Conservation (phyloP, 2,329 filamentous ascomycete genomes). For the Xylaria arbuscula region DNA sequence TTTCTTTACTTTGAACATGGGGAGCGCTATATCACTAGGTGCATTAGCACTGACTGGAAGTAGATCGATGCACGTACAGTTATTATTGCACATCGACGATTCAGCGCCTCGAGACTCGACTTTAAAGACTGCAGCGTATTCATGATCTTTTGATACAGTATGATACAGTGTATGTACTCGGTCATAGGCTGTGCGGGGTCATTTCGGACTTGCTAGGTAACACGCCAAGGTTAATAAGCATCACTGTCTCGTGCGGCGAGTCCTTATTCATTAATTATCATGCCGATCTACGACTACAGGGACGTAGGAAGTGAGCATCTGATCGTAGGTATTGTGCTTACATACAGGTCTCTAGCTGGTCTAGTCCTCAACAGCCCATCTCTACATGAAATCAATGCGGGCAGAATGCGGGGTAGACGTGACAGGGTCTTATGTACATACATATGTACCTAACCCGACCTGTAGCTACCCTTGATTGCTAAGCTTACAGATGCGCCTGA, state of each 20-base stretch:
- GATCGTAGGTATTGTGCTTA: background rate
- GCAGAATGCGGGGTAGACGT: constrained; percentile 42
- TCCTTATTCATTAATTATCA: constrained; percentile 9
- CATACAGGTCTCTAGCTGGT: constrained; percentile 40
- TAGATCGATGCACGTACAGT: background rate
- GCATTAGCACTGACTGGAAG: background rate
- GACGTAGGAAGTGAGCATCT: background rate
- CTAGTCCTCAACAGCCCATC: constrained; percentile 28
- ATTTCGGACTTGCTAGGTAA: background rate
- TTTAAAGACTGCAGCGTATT: background rate
- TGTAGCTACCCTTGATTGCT: background rate
- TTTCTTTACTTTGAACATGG: background rate
- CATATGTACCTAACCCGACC: background rate
- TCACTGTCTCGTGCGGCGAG: background rate
- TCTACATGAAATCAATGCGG: constrained; percentile 39
- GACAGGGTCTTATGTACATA: background rate
- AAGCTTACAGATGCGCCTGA: background rate
- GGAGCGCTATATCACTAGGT: background rate
- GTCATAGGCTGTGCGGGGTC: background rate
- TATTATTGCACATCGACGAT: background rate
- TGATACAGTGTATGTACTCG: background rate
- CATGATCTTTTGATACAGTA: constrained; percentile 4
- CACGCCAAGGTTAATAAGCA: constrained; percentile 7
- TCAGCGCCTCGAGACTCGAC: background rate
- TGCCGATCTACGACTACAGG: constrained; percentile 9